Evolutionary conservation across 164 flowering plant species (phyloP).

Genomic region (Vitis riparia): DNA sequence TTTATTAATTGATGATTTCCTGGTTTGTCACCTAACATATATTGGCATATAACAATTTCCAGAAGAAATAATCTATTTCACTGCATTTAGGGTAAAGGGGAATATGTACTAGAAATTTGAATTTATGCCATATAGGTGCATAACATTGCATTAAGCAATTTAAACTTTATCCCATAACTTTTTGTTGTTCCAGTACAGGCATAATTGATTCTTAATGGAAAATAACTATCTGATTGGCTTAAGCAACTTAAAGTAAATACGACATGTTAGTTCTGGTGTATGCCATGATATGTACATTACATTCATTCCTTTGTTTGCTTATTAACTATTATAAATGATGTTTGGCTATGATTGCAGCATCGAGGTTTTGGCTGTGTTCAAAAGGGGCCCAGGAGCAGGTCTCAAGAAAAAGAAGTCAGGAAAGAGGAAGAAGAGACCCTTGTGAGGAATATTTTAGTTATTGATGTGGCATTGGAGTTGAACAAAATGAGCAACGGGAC

Average conservation of each 20-base stretch:
- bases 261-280: neutral
- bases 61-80: no score
- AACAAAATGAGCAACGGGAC: no score
- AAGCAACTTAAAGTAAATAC: neutral
- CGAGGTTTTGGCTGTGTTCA: conserved; percentile 87
- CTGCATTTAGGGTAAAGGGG: no score
- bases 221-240: neutral
- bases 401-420: conserved; percentile 58
- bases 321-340: neutral
- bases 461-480: no score
- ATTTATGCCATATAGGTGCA: conserved; percentile 50
- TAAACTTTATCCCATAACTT: no score
- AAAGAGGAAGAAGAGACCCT: conserved; percentile 56
- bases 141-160: conserved; percentile 38
- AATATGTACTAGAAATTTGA: no score
- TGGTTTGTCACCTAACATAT: no score
- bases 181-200: no score
- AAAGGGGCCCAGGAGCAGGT: conserved; percentile 40
- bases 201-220: no score
- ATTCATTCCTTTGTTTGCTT: neutral
- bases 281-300: conserved; percentile 1
- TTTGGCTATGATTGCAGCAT: conserved; percentile 60
- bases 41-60: no score
- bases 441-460: conserved; percentile 4
- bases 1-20: no score